phyloP scores from a whole-genome alignment of 805 yeast species.

The Cyberlindnera mycetangii region DNA sequence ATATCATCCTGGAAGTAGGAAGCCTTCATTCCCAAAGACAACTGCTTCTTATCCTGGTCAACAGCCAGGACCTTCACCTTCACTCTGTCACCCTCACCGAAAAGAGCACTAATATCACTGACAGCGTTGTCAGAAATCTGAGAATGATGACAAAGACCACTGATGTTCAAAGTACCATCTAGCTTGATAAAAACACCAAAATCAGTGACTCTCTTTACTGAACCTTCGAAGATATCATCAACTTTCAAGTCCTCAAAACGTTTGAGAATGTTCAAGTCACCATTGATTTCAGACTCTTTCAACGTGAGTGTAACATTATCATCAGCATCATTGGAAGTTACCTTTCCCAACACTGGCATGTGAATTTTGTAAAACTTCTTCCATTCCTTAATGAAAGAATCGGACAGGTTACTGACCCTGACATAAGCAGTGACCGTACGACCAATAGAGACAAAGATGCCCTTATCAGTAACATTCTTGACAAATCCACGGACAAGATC shows the following conservation, averaged over 20 bases:
- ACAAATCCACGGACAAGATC: constrained; percentile 80
- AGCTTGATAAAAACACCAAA: constrained; percentile 89
- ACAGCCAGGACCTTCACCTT: constrained; percentile 74
- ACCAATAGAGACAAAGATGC: constrained; percentile 76
- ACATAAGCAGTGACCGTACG: constrained; percentile 73
- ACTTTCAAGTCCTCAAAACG: constrained; percentile 63
- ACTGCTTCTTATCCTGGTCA: constrained; percentile 62
- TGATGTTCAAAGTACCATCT: constrained; percentile 67
- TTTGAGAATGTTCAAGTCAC: constrained; percentile 57
- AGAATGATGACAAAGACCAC: constrained; percentile 85
- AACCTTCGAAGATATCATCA: constrained; percentile 75
- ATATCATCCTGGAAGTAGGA: constrained; percentile 60
- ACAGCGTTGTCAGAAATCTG: constrained; percentile 73
- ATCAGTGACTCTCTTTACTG: constrained; percentile 72
- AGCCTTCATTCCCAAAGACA: constrained; percentile 93
- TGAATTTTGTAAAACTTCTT: constrained; percentile 66
- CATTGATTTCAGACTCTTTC: constrained; percentile 77
- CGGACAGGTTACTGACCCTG: constrained; percentile 77
- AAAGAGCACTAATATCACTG: constrained; percentile 58
- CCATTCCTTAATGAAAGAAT: constrained; percentile 83
- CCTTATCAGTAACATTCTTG: constrained; percentile 68
- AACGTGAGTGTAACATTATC: constrained; percentile 72
- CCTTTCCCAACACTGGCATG: constrained; percentile 74
- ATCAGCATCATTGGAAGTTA: constrained; percentile 58
- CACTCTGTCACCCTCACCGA: constrained; percentile 87